phyloP scores from a whole-genome alignment of 306 rosid genomes.

The Lupinus albus region DNA sequence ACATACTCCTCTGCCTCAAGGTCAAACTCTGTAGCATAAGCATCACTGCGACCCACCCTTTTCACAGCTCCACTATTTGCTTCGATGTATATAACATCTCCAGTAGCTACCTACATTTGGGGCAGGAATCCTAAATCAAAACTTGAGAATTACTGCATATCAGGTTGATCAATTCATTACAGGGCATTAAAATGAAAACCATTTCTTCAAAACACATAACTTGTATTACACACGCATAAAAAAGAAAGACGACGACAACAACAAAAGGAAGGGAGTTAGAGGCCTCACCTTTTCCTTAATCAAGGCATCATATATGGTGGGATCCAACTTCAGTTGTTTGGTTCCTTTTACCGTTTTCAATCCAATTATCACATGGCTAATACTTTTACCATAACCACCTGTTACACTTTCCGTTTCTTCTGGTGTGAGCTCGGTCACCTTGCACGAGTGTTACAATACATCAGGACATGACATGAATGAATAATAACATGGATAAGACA shows the following conservation, averaged over 20 bases:
- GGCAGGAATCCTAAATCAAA: not conserved
- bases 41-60: conserved; percentile 97
- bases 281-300: conserved; percentile 79
- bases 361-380: conserved; percentile 95
- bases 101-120: conserved; percentile 73
- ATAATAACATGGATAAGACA: conserved; percentile 21
- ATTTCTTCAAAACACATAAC: not conserved
- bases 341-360: conserved; percentile 96
- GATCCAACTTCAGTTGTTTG: conserved; percentile 93
- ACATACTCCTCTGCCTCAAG: conserved; percentile 99
- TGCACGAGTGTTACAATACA: conserved; percentile 30
- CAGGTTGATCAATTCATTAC: conserved; percentile 11
- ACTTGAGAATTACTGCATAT: not conserved
- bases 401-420: conserved; percentile 93
- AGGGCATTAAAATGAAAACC: conserved; percentile 20
- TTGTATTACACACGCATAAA: not conserved
- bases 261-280: conserved; percentile 28
- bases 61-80: conserved; percentile 97
- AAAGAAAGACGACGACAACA: not conserved
- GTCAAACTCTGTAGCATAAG: conserved; percentile 96
- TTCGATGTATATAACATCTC: conserved; percentile 94
- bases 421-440: conserved; percentile 95
- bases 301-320: conserved; percentile 94
- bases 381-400: conserved; percentile 96
- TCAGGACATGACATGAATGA: conserved; percentile 35